Base-by-base conservation (phyloP, 495 filamentous ascomycete genomes). In the Penicillium bialowiezense region DNA sequence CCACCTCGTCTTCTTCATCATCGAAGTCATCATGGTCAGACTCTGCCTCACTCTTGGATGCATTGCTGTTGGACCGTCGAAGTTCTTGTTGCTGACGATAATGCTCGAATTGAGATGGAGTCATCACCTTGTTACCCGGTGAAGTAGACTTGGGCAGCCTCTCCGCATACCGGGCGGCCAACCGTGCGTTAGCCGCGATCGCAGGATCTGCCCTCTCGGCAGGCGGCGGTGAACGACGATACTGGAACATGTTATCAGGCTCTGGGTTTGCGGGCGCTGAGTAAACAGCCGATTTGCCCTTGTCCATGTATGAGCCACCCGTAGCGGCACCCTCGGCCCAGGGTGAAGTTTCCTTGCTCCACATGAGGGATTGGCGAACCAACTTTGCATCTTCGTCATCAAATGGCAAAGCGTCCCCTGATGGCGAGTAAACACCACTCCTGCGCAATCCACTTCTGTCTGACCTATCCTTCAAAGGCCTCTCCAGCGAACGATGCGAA, bases 1-100 rank as follows among this genome's bases (percentile, higher is more conserved):
- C 89, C 2, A 74, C 60, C 42, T 95, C 90, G 54, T 96, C 90
- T 43, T 93, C 90, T 45, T 95, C 91, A 40, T 95, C 90, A 38
- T 96, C 90, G 44, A 67, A 68, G 80, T 90, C 84, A 42, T 70
- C 72, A 31, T 74, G 67, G 20, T 59, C 69, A 6, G 75, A 78
- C 20, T 69, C 72, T 18, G 59, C 48, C 14, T 83, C 76, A 41
- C 68, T 78, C 64, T 62, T 70, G 23, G 71, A 75, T 5, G 65
- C 70, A 52, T 70, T 56, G 40, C 75, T 78, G 46, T 72, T 68
- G 32, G 75, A 77, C 31, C 81, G 70, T 53, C 74, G 70, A 3
- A 84, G 75, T 58, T 90, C 88, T 60, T 90, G 87, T 54, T 95
- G 86, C 56, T 85, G 81, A 44, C 85, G 80, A 61, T 92, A 92